phyloP scores from a whole-genome alignment of 306 rosid genomes.

The Sicyos edulis region DNA sequence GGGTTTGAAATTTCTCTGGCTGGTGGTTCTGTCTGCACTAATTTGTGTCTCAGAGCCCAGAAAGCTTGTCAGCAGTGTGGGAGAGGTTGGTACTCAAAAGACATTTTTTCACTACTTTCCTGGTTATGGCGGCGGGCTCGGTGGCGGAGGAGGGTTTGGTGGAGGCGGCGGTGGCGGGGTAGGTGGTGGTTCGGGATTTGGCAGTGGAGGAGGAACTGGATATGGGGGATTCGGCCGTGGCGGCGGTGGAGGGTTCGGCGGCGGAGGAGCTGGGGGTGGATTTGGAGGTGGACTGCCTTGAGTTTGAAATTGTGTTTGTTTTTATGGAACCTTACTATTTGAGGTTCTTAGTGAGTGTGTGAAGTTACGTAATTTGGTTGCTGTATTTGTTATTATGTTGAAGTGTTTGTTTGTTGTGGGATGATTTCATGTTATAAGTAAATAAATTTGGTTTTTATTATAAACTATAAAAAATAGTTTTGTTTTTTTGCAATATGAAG shows the following conservation, averaged over 20 bases:
- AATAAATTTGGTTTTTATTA: background rate
- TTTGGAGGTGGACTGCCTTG: constrained; percentile 20
- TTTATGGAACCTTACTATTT: no score
- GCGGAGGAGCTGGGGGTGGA: constrained; percentile 23
- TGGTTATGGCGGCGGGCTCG: constrained; percentile 20
- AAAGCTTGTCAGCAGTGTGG: constrained; percentile 22
- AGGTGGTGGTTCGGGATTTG: constrained; percentile 44
- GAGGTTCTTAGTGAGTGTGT: background rate
- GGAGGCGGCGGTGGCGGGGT: constrained; percentile 41
- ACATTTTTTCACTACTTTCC: constrained; percentile 25
- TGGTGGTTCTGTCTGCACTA: constrained; percentile 30
- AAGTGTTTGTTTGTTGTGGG: background rate
- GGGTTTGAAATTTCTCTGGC: constrained; percentile 35
- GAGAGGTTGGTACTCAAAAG: constrained; percentile 26
- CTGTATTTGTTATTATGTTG: background rate
- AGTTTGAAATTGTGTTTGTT: background rate
- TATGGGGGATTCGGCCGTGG: constrained; percentile 37
- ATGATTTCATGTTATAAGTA: background rate
- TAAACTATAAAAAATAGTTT: background rate
- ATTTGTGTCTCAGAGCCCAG: constrained; percentile 26
- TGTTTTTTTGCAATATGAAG: background rate
- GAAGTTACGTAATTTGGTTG: background rate
- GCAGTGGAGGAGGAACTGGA: constrained; percentile 43
- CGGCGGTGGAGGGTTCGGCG: constrained; percentile 32
- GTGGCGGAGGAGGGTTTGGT: constrained; percentile 30